These are phyloP conservation scores for Pichia sp. DNA, from an alignment of 1,139 yeast genomes.

Conservation along the genomic window DNA sequence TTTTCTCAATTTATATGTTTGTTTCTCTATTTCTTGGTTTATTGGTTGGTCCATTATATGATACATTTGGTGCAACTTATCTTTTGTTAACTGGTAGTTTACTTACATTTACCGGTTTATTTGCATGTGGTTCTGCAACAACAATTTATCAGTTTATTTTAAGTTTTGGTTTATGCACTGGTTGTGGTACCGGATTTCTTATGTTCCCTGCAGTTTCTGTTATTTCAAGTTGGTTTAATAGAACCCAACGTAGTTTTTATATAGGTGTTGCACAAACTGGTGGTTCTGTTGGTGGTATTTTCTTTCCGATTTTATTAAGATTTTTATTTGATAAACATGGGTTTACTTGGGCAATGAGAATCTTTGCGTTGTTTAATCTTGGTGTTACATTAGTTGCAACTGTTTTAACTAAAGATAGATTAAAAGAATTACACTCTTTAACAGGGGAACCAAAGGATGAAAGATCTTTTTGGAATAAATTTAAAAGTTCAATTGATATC, in stretches of 20 bases:
- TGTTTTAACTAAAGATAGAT: conserved; percentile 43
- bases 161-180: conserved; percentile 45
- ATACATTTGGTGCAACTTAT: conserved; percentile 43
- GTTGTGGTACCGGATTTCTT: conserved; percentile 51
- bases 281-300: conserved; percentile 57
- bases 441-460: conserved; percentile 11
- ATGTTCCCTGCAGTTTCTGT: conserved; percentile 50
- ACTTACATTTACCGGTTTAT: conserved; percentile 25
- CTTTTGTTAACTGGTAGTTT: conserved; percentile 41
- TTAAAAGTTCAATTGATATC: conserved; percentile 38
- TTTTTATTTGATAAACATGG: conserved; percentile 46
- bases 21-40: conserved; percentile 53
- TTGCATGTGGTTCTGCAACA: conserved; percentile 19
- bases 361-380: conserved; percentile 47
- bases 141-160: conserved; percentile 43
- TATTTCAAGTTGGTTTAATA: conserved; percentile 23
- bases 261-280: conserved; percentile 57
- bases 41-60: conserved; percentile 57
- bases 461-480: conserved; percentile 33
- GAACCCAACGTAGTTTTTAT: conserved; percentile 45
- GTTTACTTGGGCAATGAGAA: conserved; percentile 56
- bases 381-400: conserved; percentile 34
- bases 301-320: conserved; percentile 52
- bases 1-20: conserved; percentile 53
- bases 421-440: conserved; percentile 26